phyloP scores from a whole-genome alignment of 306 rosid species.

The Fragaria ananassa region DNA sequence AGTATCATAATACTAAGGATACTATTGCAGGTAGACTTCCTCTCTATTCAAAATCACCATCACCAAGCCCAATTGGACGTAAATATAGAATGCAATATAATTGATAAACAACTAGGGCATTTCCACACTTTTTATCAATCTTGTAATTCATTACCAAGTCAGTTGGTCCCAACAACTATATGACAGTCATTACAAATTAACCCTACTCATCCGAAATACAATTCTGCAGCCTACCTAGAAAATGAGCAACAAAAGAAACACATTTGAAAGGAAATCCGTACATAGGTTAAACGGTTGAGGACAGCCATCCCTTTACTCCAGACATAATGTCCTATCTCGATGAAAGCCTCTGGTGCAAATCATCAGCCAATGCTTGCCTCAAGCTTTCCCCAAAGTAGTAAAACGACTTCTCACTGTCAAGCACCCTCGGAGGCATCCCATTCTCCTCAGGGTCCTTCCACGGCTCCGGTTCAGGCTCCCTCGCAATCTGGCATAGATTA shows the following conservation, averaged over 20 bases:
- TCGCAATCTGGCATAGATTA: conserved; percentile 86
- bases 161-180: conserved; percentile 19
- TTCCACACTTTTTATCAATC: conserved; percentile 4
- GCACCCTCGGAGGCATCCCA: conserved; percentile 61
- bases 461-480: conserved; percentile 84
- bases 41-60: background rate
- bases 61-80: background rate
- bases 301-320: background rate
- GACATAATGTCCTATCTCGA: conserved; percentile 44
- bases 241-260: background rate
- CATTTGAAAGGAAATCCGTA: conserved; percentile 3
- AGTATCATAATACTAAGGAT: background rate
- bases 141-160: conserved; percentile 19
- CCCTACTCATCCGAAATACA: conserved; percentile 12
- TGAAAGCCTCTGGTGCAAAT: conserved; percentile 86
- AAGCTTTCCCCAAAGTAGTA: conserved; percentile 72
- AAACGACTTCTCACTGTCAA: conserved; percentile 63
- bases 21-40: background rate
- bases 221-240: conserved; percentile 11
- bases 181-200: conserved; percentile 6
- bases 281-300: conserved; percentile 1
- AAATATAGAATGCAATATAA: background rate
- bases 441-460: conserved; percentile 89
- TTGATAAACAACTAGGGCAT: background rate
- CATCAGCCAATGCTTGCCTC: conserved; percentile 89